phyloP scores from a whole-genome alignment of 129 eudicot genomes.

The Centrapalus pauciflorus region DNA sequence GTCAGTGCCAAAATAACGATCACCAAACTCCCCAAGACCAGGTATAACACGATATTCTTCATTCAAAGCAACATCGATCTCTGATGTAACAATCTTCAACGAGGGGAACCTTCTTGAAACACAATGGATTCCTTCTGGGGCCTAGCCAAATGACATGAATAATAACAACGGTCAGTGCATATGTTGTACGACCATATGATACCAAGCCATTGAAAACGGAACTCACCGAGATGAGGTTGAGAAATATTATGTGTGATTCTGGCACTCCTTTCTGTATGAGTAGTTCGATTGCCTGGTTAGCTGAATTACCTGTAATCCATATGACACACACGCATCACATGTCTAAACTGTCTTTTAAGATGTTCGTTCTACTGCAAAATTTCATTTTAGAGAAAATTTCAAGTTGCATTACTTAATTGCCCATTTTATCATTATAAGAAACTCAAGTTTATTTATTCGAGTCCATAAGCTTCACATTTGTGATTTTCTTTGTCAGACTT shows the following conservation, averaged over 20 bases:
- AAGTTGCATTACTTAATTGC: not conserved
- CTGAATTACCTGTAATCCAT: conserved; percentile 71
- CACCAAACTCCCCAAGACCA: conserved; percentile 96
- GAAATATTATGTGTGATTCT: conserved; percentile 83
- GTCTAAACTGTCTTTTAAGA: not conserved
- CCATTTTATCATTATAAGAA: conserved; percentile 5
- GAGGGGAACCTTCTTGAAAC: conserved; percentile 81
- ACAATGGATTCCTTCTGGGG: conserved; percentile 94
- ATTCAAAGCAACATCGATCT: conserved; percentile 80
- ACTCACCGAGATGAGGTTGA: conserved; percentile 93
- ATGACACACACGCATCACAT: not conserved
- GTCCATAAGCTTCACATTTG: not conserved
- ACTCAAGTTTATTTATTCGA: not conserved
- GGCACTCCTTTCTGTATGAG: conserved; percentile 97
- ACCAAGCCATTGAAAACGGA: not conserved
- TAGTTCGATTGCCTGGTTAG: conserved; percentile 91
- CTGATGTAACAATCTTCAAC: conserved; percentile 86
- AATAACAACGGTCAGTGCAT: not conserved
- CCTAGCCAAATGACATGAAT: conserved; percentile 32
- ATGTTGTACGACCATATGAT: not conserved
- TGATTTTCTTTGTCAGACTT: not conserved
- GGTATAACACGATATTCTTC: conserved; percentile 94
- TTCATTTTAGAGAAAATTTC: not conserved
- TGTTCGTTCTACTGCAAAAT: not conserved
- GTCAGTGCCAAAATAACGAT: conserved; percentile 96